These are phyloP conservation scores for Epicoccum nigrum DNA, from an alignment of 2,329 filamentous ascomycete species.

Conservation along the genomic window DNA sequence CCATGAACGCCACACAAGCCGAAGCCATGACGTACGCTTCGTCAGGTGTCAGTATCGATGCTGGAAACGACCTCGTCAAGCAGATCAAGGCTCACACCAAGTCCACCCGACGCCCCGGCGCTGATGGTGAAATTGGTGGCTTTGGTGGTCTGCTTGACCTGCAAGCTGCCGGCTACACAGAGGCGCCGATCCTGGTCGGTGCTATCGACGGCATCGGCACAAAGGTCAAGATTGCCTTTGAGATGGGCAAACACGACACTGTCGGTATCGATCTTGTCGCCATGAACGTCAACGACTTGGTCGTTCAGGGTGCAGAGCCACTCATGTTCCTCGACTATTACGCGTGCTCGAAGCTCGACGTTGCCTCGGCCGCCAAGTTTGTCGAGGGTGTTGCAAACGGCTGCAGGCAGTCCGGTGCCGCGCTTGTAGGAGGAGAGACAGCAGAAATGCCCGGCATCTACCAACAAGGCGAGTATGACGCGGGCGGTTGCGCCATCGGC, in stretches of 20 bases:
- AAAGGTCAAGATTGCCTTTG: conserved; percentile 94
- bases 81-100: conserved; percentile 90
- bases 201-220: conserved; percentile 97
- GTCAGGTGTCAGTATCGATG: conserved; percentile 92
- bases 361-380: conserved; percentile 79
- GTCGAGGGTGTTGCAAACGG: conserved; percentile 89
- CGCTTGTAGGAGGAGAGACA: conserved; percentile 94
- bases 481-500: conserved; percentile 87
- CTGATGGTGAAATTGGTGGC: conserved; percentile 91
- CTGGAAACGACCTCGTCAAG: conserved; percentile 89
- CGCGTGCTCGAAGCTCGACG: conserved; percentile 85
- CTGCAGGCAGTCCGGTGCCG: conserved; percentile 83
- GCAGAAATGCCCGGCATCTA: conserved; percentile 99
- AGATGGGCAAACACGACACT: conserved; percentile 86
- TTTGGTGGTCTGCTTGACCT: conserved; percentile 91
- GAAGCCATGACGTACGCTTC: conserved; percentile 80
- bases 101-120: conserved; percentile 82
- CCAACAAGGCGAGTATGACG: conserved; percentile 86
- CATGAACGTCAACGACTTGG: conserved; percentile 98
- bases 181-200: conserved; percentile 82
- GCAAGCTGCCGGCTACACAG: conserved; percentile 72
- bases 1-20: conserved; percentile 21
- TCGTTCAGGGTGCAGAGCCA: conserved; percentile 93
- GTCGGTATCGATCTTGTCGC: conserved; percentile 97
- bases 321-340: conserved; percentile 99